phyloP scores from a whole-genome alignment of 2,329 filamentous ascomycete genomes.

The Talaromyces piceae region DNA sequence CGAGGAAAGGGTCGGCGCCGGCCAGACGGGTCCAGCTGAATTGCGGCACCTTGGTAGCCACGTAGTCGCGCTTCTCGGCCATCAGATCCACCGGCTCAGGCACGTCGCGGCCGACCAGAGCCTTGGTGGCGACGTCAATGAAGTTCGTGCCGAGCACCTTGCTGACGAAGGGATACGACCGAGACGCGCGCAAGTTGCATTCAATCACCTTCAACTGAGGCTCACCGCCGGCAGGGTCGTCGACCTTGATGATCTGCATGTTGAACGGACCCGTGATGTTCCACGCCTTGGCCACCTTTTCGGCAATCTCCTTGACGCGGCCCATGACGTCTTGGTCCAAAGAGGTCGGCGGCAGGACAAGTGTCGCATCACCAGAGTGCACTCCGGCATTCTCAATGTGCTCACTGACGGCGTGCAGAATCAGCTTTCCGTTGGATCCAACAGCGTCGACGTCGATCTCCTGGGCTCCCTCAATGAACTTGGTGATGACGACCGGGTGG shows the following conservation, averaged over 20 bases:
- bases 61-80: conserved; percentile 78
- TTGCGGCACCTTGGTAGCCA: conserved; percentile 96
- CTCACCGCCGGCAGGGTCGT: conserved; percentile 65
- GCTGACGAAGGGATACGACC: conserved; percentile 96
- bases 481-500: conserved; percentile 95
- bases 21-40: conserved; percentile 98
- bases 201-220: conserved; percentile 90
- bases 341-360: conserved; percentile 78
- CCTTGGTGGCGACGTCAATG: conserved; percentile 90
- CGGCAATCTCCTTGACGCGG: conserved; percentile 87
- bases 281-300: conserved; percentile 96
- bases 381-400: conserved; percentile 97
- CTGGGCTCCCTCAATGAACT: conserved; percentile 94
- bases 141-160: conserved; percentile 96
- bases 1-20: conserved; percentile 93
- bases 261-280: conserved; percentile 98
- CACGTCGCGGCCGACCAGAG: conserved; percentile 76
- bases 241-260: conserved; percentile 98
- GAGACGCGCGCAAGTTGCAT: conserved; percentile 94
- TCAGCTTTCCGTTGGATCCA: conserved; percentile 73
- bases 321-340: conserved; percentile 71
- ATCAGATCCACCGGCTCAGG: conserved; percentile 83
- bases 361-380: conserved; percentile 93
- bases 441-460: conserved; percentile 97
- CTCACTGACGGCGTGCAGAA: conserved; percentile 88